These are phyloP conservation scores for Capsella rubella DNA, from an alignment of 441 rosid species.

Conservation along the genomic window DNA sequence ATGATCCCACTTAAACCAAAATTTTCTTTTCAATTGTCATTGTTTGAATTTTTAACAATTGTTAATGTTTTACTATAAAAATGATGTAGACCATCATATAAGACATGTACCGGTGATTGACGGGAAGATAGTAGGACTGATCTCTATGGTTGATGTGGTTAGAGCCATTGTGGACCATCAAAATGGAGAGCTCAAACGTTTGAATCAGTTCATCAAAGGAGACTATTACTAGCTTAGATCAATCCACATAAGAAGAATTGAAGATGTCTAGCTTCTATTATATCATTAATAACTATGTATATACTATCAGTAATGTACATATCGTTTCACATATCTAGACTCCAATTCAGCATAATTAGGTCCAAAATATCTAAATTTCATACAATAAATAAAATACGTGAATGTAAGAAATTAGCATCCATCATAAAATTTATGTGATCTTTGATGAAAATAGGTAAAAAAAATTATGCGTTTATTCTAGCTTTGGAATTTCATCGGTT, in stretches of 20 bases:
- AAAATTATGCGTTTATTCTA: too few species aligned
- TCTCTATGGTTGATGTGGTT: slow-evolving; percentile 81
- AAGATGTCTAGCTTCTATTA: not conserved
- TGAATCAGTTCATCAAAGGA: slow-evolving; percentile 80
- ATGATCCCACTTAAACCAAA: too few species aligned
- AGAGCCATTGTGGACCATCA: slow-evolving; percentile 85
- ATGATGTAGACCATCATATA: slow-evolving; percentile 61
- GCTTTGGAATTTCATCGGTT: too few species aligned
- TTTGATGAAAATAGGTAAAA: too few species aligned
- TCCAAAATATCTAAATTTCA: too few species aligned
- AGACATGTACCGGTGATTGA: slow-evolving; percentile 86
- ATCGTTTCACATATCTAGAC: not conserved
- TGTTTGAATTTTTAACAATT: not conserved
- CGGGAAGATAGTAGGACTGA: slow-evolving; percentile 83
- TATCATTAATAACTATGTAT: not conserved
- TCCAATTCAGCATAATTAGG: too few species aligned
- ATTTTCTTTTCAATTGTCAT: too few species aligned
- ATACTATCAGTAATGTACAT: not conserved
- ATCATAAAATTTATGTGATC: too few species aligned
- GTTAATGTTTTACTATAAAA: not conserved
- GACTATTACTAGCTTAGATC: slow-evolving; percentile 55
- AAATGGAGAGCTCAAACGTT: slow-evolving; percentile 65
- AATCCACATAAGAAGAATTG: not conserved
- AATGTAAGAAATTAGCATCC: too few species aligned
- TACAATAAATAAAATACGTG: too few species aligned